phyloP scores from a whole-genome alignment of 768 basidiomycete genomes.

The Lepiota subincarnata region DNA sequence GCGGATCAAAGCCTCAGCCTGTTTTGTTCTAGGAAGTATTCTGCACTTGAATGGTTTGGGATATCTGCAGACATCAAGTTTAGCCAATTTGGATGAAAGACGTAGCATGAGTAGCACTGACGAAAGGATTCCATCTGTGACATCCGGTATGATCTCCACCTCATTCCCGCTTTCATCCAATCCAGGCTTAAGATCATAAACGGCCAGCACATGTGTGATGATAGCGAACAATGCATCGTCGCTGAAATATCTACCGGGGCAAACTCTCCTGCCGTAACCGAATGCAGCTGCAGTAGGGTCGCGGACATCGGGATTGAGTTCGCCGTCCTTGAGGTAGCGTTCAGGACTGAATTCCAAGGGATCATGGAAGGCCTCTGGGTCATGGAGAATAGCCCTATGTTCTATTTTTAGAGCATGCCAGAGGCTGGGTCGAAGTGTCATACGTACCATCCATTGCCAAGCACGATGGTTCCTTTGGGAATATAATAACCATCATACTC shows the following conservation, averaged over 20 bases:
- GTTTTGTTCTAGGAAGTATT: too few species aligned
- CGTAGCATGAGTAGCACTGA: too few species aligned
- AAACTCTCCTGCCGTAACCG: constrained; percentile 11
- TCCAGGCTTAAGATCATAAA: constrained; percentile 7
- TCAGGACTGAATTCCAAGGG: constrained; percentile 39
- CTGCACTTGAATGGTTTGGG: too few species aligned
- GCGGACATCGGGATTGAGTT: constrained; percentile 14
- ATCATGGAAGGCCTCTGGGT: constrained; percentile 32
- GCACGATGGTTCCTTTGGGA: constrained; percentile 26
- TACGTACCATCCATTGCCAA: constrained; percentile 23
- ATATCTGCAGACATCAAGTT: too few species aligned
- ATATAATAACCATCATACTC: constrained; percentile 27
- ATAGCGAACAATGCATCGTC: constrained; percentile 6
- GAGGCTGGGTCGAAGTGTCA: neutral
- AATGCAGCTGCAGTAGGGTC: constrained; percentile 5
- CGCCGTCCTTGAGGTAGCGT: constrained; percentile 28
- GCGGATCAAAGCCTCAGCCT: too few species aligned
- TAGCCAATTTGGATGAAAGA: too few species aligned
- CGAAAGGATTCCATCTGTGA: too few species aligned
- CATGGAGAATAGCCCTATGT: constrained; percentile 22
- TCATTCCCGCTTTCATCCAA: constrained; percentile 1
- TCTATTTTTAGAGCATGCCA: neutral
- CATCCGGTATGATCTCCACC: neutral
- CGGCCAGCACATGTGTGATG: constrained; percentile 6
- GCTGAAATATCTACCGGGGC: constrained; percentile 10